These are phyloP conservation scores for Leccinum disarticulatum DNA, from an alignment of 768 basidiomycete genomes.

Conservation along the genomic window DNA sequence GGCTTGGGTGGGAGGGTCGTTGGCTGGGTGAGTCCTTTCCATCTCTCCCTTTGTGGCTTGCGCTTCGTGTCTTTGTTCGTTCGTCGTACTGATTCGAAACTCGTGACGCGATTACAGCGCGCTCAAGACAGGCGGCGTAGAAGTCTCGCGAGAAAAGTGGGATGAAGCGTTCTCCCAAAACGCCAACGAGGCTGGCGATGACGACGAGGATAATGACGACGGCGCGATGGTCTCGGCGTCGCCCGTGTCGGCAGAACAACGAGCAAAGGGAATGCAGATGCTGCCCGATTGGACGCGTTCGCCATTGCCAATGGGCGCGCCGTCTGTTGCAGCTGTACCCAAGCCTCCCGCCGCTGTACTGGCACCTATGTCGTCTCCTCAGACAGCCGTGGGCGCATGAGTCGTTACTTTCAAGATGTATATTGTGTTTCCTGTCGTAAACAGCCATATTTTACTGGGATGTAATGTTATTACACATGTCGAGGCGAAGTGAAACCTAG, in stretches of 20 bases:
- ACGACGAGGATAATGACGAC: conserved; percentile 31
- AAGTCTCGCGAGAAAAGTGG: conserved; percentile 83
- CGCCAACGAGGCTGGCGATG: conserved; percentile 19
- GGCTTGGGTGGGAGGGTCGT: conserved; percentile 91
- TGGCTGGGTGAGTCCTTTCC: conserved; percentile 71
- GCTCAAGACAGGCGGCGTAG: conserved; percentile 83
- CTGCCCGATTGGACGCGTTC: conserved; percentile 83
- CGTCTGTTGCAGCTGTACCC: conserved; percentile 41
- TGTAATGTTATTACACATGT: background rate
- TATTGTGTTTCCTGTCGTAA: conserved; percentile 10
- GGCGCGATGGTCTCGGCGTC: conserved; percentile 29
- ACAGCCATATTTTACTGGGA: conserved; percentile 1
- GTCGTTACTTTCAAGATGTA: background rate
- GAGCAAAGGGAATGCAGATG: conserved; percentile 45
- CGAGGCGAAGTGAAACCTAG: conserved; percentile 10
- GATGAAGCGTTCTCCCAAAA: conserved; percentile 60
- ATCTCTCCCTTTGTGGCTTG: background rate
- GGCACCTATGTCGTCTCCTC: conserved; percentile 16
- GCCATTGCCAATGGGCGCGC: conserved; percentile 63
- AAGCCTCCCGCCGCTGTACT: conserved; percentile 2
- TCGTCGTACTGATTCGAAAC: background rate
- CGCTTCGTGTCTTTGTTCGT: background rate
- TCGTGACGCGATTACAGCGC: conserved; percentile 46
- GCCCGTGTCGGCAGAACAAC: conserved; percentile 24
- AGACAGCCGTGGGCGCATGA: conserved; percentile 38